phyloP scores from a whole-genome alignment of 805 yeast species.

The Wickerhamiella musiphila region DNA sequence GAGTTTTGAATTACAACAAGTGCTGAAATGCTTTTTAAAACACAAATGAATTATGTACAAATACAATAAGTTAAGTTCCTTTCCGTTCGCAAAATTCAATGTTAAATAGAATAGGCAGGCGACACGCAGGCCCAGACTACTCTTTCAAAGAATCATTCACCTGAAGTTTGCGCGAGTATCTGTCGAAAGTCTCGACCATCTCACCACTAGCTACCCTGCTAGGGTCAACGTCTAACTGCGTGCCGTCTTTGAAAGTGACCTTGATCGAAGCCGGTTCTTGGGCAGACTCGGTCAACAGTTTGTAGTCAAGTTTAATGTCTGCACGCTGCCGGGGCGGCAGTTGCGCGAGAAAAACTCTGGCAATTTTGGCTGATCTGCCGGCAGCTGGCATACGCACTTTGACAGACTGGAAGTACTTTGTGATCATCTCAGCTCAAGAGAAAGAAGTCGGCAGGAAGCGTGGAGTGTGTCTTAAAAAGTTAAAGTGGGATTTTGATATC shows the following conservation, averaged over 20 bases:
- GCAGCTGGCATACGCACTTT: conserved; percentile 37
- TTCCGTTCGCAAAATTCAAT: too few relatives aligned
- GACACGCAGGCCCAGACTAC: too few relatives aligned
- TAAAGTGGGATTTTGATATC: too few relatives aligned
- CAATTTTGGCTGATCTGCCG: conserved; percentile 39
- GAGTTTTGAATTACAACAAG: too few relatives aligned
- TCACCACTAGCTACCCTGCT: conserved; percentile 37
- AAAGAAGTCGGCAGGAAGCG: too few relatives aligned
- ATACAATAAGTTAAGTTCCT: too few relatives aligned
- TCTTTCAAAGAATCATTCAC: conserved; percentile 35
- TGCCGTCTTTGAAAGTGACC: conserved; percentile 72
- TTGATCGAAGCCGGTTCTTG: conserved; percentile 44
- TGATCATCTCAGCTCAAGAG: too few relatives aligned
- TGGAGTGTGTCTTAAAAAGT: too few relatives aligned
- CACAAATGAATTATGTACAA: too few relatives aligned
- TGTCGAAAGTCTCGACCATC: conserved; percentile 48
- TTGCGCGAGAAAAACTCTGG: conserved; percentile 61
- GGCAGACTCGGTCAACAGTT: conserved; percentile 31
- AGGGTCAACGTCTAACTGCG: conserved; percentile 52
- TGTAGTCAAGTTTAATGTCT: conserved; percentile 43
- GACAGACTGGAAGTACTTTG: conserved; percentile 71
- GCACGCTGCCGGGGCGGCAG: conserved; percentile 61
- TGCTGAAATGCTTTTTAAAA: too few relatives aligned
- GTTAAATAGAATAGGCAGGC: too few relatives aligned
- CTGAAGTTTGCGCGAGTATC: conserved; percentile 65